Evolutionary conservation across 108 stramenopile species (phyloP), one percentile per base, ranked within the genome.

Genomic region (Cyclotella baltica): DNA sequence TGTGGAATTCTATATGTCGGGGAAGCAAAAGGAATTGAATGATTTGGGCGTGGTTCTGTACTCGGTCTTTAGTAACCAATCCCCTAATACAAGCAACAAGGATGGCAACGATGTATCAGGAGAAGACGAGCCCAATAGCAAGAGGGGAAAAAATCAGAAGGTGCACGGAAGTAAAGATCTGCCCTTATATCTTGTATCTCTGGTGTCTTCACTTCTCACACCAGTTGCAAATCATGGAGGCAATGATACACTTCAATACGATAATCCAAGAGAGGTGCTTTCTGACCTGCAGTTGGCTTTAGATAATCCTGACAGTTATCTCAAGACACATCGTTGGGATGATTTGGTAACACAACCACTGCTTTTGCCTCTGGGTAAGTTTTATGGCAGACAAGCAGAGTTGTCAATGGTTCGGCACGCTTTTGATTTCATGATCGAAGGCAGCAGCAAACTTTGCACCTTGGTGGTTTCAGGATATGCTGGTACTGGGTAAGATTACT

Each of bases 301-400:
- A 4, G 30, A 23, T 52, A 61, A 59, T 2, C 59, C 58, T 40
- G 36, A 57, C 0, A 30, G 59, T 27, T 50, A 33, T 20, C 53
- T 72, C 2, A 47, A 59, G 22, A 6, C 30, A 5, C 28, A 61
- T 72, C 20, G 40, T 2, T 65, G 63, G 63, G 63, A 15, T 18
- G 63, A 65, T 23, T 43, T 28, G 20, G 27, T 46, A 28, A 43
- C 20, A 22, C 40, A 40, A 1, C 63, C 43, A 52, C 30, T 67
- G 48, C 27, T 47, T 5, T 29, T 63, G 47, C 31, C 62, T 38
- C 48, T 36, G 4, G 59, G 31, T 46, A n/a, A n/a, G n/a, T 73
- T 76, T 40, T 71, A 76, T 28, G 76, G 76, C 33, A 59, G 70
- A 61, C 20, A 30, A 13, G 37, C 47, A 20, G 70, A 77, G 36